Evolutionary conservation across 805 yeast genomes (phyloP).

Genomic region (Cyberlindnera maclurae): DNA sequence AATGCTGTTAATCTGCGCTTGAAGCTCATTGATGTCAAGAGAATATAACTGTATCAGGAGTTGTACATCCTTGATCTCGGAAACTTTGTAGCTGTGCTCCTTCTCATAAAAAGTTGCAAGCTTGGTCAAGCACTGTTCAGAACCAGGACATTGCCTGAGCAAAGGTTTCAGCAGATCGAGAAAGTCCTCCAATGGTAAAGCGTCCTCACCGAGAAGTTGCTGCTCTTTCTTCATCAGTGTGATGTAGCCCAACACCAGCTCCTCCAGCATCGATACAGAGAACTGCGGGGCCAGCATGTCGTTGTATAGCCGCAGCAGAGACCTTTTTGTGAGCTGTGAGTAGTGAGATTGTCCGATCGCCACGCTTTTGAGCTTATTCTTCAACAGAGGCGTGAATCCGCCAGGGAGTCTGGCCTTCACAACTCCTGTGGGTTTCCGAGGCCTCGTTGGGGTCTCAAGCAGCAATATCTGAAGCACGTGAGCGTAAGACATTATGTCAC

Average conservation of each 20-base stretch:
- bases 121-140: conserved; percentile 1
- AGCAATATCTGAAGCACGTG: conserved; percentile 48
- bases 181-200: conserved; percentile 3
- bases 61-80: conserved; percentile 49
- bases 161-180: not conserved
- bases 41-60: conserved; percentile 43
- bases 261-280: conserved; percentile 30
- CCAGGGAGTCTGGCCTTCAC: conserved; percentile 27
- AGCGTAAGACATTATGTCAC: conserved; percentile 34
- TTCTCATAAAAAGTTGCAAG: not conserved
- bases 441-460: conserved; percentile 54
- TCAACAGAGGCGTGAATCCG: conserved; percentile 29
- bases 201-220: conserved; percentile 19
- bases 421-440: conserved; percentile 28
- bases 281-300: conserved; percentile 38
- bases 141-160: not conserved
- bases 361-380: conserved; percentile 34
- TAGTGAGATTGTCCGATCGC: conserved; percentile 36
- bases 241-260: conserved; percentile 45
- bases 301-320: conserved; percentile 56
- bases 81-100: conserved; percentile 43
- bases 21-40: conserved; percentile 41
- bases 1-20: conserved; percentile 42
- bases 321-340: conserved; percentile 42
- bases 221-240: conserved; percentile 49